A percentile compares a stretch with the other conserved stretches of the same genome.
Evolutionary conservation across 495 filamentous ascomycete species (phyloP).

Genomic region (Sphaerosporella brunnea): DNA sequence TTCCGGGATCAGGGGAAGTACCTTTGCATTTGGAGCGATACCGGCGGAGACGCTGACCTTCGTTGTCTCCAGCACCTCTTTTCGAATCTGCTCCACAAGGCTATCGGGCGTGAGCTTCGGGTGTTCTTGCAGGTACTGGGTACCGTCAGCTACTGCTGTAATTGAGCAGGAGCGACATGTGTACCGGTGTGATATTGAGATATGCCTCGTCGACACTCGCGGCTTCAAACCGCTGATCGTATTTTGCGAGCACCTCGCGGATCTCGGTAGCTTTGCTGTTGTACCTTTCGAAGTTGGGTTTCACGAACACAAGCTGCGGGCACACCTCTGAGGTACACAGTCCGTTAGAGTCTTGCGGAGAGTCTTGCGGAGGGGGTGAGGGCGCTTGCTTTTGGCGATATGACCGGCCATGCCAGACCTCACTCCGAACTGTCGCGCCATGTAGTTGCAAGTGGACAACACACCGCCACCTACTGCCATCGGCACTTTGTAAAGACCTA

Average conservation of each 20-base stretch:
- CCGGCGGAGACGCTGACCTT: slow-evolving; percentile 85
- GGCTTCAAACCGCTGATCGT: slow-evolving; percentile 80
- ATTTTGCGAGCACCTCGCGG: slow-evolving; percentile 60
- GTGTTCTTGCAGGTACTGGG: slow-evolving; percentile 57
- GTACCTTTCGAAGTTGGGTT: slow-evolving; percentile 81
- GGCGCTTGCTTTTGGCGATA: slow-evolving; percentile 55
- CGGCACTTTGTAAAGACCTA: slow-evolving; percentile 34
- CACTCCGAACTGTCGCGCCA: slow-evolving; percentile 74
- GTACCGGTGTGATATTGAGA: slow-evolving; percentile 57
- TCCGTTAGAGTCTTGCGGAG: slow-evolving; percentile 3
- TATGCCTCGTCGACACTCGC: slow-evolving; percentile 94
- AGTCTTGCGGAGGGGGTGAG: neutral
- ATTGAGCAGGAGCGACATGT: too few relatives aligned
- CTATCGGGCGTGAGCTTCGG: slow-evolving; percentile 46
- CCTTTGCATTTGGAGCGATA: slow-evolving; percentile 71
- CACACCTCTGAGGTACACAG: slow-evolving; percentile 56
- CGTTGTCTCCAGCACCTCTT: slow-evolving; percentile 55
- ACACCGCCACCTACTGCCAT: slow-evolving; percentile 91
- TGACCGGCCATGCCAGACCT: slow-evolving; percentile 91
- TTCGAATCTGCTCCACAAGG: slow-evolving; percentile 55
- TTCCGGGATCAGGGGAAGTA: slow-evolving; percentile 9
- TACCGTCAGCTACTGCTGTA: too few relatives aligned
- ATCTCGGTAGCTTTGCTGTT: slow-evolving; percentile 77
- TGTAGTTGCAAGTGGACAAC: slow-evolving; percentile 87
- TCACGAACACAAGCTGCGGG: slow-evolving; percentile 66